These are phyloP conservation scores for Salix brachista DNA, from an alignment of 345 rosid species.

Conservation along the genomic window DNA sequence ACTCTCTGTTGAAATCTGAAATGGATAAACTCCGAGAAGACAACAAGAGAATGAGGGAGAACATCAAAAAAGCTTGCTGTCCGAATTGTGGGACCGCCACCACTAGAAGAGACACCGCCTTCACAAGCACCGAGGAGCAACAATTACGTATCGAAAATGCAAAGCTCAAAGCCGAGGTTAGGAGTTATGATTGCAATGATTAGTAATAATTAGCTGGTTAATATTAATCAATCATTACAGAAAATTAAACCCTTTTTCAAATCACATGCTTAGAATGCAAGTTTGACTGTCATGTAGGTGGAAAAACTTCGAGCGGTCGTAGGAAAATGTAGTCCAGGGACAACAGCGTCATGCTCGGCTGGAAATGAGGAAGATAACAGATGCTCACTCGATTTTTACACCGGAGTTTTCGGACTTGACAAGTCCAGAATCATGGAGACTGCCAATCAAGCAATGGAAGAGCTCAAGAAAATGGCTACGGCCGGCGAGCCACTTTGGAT, in stretches of 20 bases:
- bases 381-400: conserved; percentile 69
- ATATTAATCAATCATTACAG: neutral
- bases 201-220: neutral
- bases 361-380: conserved; percentile 60
- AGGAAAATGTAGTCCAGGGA: conserved; percentile 52
- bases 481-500: conserved; percentile 79
- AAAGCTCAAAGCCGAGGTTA: conserved; percentile 80
- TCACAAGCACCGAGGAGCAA: conserved; percentile 51
- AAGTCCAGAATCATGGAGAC: conserved; percentile 68
- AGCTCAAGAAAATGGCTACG: conserved; percentile 76
- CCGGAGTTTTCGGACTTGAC: conserved; percentile 75
- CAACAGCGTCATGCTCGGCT: conserved; percentile 59
- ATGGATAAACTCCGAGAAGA: conserved; percentile 85
- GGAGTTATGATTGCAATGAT: neutral
- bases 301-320: conserved; percentile 65
- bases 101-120: conserved; percentile 39
- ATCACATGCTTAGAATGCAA: no score
- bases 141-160: conserved; percentile 78
- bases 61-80: conserved; percentile 70
- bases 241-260: neutral
- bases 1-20: conserved; percentile 72
- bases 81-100: conserved; percentile 73
- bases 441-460: conserved; percentile 73
- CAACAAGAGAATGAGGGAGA: conserved; percentile 80
- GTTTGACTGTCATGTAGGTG: conserved; percentile 31